Conservation (phyloP, 495 filamentous ascomycete genomes). For the Aspergillus haitiensis region DNA sequence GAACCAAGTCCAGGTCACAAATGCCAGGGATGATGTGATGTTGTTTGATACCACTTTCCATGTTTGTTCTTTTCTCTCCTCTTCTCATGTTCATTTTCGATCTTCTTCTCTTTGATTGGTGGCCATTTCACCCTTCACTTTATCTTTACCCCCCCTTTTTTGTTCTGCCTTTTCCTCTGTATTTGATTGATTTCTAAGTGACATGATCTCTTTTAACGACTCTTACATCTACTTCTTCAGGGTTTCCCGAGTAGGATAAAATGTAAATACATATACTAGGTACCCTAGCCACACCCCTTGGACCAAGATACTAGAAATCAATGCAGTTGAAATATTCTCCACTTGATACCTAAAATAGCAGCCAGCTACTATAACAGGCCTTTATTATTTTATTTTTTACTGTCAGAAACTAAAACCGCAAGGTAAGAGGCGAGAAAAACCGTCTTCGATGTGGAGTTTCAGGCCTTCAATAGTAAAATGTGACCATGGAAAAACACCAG, state of each 20-base stretch:
- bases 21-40: constrained; percentile 14
- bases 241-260: neutral
- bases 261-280: neutral
- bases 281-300: neutral
- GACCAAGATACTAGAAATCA: too few relatives aligned
- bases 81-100: neutral
- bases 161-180: neutral
- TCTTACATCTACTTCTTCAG: neutral
- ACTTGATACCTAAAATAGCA: too few relatives aligned
- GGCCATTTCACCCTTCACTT: neutral
- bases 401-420: too few relatives aligned
- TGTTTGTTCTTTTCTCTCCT: neutral
- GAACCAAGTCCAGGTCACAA: neutral
- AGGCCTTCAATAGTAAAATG: too few relatives aligned
- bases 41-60: neutral
- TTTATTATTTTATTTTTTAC: too few relatives aligned
- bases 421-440: too few relatives aligned
- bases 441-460: too few relatives aligned
- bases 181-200: neutral
- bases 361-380: too few relatives aligned
- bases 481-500: too few relatives aligned
- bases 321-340: too few relatives aligned
- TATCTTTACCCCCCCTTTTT: neutral
- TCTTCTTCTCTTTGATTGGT: neutral
- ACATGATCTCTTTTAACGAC: neutral